Evolutionary conservation across 257 asterid species (phyloP).

Genomic region (Nicotiana knightiana): DNA sequence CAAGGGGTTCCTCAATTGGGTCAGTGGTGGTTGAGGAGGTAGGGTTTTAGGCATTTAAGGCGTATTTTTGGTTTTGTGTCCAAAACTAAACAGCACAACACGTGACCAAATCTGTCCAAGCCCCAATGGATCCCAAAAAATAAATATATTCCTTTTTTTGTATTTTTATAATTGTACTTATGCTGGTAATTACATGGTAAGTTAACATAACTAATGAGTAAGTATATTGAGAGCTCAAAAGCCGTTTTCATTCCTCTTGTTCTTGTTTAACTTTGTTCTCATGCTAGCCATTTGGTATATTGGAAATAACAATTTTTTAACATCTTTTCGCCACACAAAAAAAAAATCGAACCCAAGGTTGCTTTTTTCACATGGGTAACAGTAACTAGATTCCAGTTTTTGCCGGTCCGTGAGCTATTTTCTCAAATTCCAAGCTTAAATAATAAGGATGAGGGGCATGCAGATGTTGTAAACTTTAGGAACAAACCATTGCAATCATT

Average conservation of each 20-base stretch:
- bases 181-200: too few species aligned
- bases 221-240: too few species aligned
- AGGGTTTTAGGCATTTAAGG: background rate
- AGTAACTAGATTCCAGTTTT: background rate
- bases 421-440: background rate
- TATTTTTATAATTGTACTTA: too few species aligned
- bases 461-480: background rate
- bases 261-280: too few species aligned
- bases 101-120: background rate
- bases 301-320: too few species aligned
- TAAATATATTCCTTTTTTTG: too few species aligned
- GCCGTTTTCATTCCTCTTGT: too few species aligned
- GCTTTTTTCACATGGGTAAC: constrained; percentile 8
- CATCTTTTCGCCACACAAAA: background rate
- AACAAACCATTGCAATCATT: background rate
- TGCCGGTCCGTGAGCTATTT: background rate
- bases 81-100: background rate
- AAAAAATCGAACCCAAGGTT: background rate
- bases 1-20: background rate
- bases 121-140: background rate
- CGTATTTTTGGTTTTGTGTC: background rate
- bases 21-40: background rate
- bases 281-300: too few species aligned
- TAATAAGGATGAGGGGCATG: background rate
- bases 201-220: too few species aligned